These are phyloP conservation scores for Chlorella sp. DNA, from an alignment of 139 green algal species.

Conservation along the genomic window DNA sequence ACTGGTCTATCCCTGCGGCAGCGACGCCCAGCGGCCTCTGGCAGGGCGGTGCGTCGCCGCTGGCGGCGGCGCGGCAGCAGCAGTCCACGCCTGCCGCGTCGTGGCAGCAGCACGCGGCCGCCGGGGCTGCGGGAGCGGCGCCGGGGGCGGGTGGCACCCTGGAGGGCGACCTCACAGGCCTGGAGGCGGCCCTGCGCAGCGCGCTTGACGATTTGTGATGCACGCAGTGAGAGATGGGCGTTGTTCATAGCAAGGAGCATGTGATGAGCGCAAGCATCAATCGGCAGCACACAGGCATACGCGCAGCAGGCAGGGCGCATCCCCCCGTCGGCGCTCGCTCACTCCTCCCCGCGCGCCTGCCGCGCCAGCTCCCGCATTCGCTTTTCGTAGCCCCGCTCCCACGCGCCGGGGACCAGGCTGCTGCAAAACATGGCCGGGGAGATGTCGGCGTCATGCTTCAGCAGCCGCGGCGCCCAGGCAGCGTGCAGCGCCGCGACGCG, in stretches of 20 bases:
- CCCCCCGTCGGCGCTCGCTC: too few relatives aligned
- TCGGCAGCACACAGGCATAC: too few relatives aligned
- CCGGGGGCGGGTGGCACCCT: background rate
- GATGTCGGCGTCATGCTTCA: constrained; percentile 35
- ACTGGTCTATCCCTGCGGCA: background rate
- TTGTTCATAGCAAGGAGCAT: too few relatives aligned
- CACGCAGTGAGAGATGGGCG: too few relatives aligned
- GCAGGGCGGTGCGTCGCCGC: background rate
- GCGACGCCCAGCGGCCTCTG: background rate
- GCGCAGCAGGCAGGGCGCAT: too few relatives aligned
- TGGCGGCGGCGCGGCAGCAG: background rate
- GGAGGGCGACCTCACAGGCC: constrained; percentile 13
- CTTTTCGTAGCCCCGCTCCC: background rate
- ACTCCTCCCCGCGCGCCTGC: background rate
- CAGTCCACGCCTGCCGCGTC: background rate
- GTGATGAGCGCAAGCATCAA: too few relatives aligned
- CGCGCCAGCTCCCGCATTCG: background rate
- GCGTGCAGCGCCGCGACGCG: background rate
- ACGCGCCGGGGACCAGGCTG: constrained; percentile 29
- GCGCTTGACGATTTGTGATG: constrained; percentile 21
- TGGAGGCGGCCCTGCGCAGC: constrained; percentile 1
- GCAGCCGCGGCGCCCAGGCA: background rate
- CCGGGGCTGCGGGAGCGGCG: background rate
- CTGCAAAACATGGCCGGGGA: constrained; percentile 37
- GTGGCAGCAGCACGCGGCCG: background rate